Percentiles rank a stretch among this genome's conserved stretches.
Evolutionary conservation across 139 green algal genomes (phyloP).

Genomic region (Desmodesmus armatus): DNA sequence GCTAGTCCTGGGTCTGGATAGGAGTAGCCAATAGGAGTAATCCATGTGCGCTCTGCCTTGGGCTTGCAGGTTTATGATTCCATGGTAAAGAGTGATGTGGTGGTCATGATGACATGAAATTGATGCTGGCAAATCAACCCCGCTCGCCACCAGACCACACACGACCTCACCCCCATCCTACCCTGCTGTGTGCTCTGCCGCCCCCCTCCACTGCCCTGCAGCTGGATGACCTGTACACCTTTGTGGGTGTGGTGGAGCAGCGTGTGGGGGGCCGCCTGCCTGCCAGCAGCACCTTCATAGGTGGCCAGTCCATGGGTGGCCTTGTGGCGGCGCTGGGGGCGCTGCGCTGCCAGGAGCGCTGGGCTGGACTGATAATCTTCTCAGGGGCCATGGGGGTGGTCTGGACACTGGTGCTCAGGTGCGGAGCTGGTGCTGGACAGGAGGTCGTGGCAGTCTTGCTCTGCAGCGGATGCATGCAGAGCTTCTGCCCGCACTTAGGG

Average conservation of each 20-base stretch:
- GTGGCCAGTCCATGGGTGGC: conserved; percentile 77
- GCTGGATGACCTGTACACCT: conserved; percentile 66
- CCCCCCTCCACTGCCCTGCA: too few relatives aligned
- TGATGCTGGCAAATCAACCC: neutral
- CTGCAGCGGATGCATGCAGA: too few relatives aligned
- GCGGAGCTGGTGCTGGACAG: neutral
- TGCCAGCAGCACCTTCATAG: conserved; percentile 57
- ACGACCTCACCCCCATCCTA: neutral
- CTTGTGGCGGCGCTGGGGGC: conserved; percentile 62
- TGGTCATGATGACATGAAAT: too few relatives aligned
- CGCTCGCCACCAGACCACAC: neutral
- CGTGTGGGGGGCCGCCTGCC: neutral
- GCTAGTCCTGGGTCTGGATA: too few relatives aligned
- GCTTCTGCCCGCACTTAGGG: too few relatives aligned
- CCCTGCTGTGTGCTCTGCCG: neutral
- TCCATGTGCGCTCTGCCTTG: too few relatives aligned
- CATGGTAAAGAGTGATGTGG: too few relatives aligned
- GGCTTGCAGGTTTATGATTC: too few relatives aligned
- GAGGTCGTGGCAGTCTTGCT: too few relatives aligned
- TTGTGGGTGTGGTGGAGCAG: conserved; percentile 45
- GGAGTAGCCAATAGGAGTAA: too few relatives aligned
- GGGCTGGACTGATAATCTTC: conserved; percentile 73
- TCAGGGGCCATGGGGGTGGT: conserved; percentile 79
- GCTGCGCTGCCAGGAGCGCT: conserved; percentile 50
- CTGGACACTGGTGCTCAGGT: conserved; percentile 75